Evolutionary conservation across 805 yeast genomes (phyloP).

Genomic region (Kodamaea kaohsiungensis): DNA sequence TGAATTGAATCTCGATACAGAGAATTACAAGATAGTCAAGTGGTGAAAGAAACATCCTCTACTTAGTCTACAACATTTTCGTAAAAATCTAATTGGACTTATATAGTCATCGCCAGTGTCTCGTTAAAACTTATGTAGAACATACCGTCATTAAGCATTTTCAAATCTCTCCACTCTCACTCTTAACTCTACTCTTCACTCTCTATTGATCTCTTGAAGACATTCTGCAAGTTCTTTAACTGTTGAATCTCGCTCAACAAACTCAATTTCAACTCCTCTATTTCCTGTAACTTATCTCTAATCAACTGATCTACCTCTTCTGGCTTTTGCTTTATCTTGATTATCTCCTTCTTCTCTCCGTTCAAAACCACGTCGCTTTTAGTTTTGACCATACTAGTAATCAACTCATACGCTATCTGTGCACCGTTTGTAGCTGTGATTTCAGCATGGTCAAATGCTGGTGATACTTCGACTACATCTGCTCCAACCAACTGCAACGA

Average conservation of each 20-base stretch:
- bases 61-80: too few species aligned
- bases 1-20: too few species aligned
- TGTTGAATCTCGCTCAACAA: conserved; percentile 13
- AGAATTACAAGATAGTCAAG: too few species aligned
- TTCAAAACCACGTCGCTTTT: not conserved
- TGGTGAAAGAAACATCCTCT: too few species aligned
- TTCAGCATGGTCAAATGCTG: conserved; percentile 65
- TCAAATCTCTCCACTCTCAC: not conserved
- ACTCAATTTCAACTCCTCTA: conserved; percentile 13
- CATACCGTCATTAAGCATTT: too few species aligned
- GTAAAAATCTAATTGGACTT: too few species aligned
- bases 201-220: not conserved
- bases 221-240: conserved; percentile 7
- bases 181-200: not conserved
- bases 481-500: conserved; percentile 52
- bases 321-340: not conserved
- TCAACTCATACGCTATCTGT: conserved; percentile 66
- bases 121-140: too few species aligned
- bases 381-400: conserved; percentile 74
- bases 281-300: conserved; percentile 13
- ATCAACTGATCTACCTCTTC: not conserved
- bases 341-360: not conserved
- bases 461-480: conserved; percentile 61
- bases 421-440: conserved; percentile 70
- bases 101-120: too few species aligned